Conservation (phyloP, 352 stramenopile genomes). For the Globisporangium takayamanum region DNA sequence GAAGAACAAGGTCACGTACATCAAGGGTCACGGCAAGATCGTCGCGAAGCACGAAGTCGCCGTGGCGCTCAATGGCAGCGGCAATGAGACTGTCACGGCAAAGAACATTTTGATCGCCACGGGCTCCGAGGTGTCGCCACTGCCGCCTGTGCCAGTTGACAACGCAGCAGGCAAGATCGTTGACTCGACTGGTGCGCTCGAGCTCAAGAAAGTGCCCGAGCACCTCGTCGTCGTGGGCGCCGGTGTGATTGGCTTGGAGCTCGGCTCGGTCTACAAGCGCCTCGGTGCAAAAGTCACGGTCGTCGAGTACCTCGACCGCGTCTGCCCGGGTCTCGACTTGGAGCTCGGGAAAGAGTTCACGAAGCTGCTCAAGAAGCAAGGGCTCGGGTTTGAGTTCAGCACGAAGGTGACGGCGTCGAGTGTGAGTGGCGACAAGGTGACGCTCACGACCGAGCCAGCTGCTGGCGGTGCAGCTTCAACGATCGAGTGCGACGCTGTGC, state of each 20-base stretch:
- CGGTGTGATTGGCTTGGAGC: constrained; percentile 98
- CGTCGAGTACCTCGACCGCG: constrained; percentile 96
- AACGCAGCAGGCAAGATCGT: constrained; percentile 96
- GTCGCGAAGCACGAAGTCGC: constrained; percentile 88
- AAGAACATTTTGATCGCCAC: constrained; percentile 97
- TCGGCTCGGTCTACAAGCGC: constrained; percentile 97
- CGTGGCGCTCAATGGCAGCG: constrained; percentile 89
- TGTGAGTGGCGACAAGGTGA: constrained; percentile 90
- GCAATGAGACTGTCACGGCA: constrained; percentile 89
- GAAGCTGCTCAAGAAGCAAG: constrained; percentile 98
- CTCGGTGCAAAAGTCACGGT: constrained; percentile 95
- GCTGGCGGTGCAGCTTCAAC: constrained; percentile 42
- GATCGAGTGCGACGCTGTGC: constrained; percentile 76
- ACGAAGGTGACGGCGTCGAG: constrained; percentile 96
- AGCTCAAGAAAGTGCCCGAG: constrained; percentile 91
- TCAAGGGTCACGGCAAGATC: constrained; percentile 96
- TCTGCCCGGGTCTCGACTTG: constrained; percentile 91
- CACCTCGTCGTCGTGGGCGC: constrained; percentile 96
- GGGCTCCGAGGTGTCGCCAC: constrained; percentile 86
- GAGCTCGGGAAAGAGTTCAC: constrained; percentile 97
- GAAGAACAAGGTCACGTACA: constrained; percentile 99
- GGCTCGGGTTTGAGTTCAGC: constrained; percentile 96
- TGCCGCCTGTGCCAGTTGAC: constrained; percentile 95
- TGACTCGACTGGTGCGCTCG: constrained; percentile 96
- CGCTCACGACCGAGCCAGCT: constrained; percentile 92